A percentile compares a stretch with the other conserved stretches of the same genome.
These are phyloP conservation scores for Pascua guehoae DNA, from an alignment of 1,284 basidiomycete genomes.

Conservation along the genomic window DNA sequence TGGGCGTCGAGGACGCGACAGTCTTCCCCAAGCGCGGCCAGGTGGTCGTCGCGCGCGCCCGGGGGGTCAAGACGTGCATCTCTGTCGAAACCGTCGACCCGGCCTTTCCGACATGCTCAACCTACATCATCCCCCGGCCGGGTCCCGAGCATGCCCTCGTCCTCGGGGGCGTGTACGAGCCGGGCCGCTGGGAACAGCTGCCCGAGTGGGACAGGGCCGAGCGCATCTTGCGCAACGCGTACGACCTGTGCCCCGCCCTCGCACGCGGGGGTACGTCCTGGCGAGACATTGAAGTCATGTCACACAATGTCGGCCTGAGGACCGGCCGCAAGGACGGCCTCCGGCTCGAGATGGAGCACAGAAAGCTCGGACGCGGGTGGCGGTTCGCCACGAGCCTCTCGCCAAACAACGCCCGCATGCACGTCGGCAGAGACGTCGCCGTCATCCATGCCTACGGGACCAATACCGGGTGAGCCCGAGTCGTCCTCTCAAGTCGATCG, in stretches of 20 bases:
- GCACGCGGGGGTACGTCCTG: constrained; percentile 26
- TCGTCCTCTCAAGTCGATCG: too few species aligned
- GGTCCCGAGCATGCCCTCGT: constrained; percentile 39
- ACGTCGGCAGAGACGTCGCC: constrained; percentile 52
- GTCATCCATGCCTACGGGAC: constrained; percentile 68
- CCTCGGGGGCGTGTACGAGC: constrained; percentile 42
- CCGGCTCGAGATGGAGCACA: constrained; percentile 60
- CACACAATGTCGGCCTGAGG: constrained; percentile 63
- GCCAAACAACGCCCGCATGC: constrained; percentile 12
- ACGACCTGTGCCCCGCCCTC: constrained; percentile 37
- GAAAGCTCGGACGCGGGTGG: constrained; percentile 44
- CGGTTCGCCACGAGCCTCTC: not conserved
- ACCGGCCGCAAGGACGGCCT: constrained; percentile 64
- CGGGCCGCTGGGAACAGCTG: constrained; percentile 35
- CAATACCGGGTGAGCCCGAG: constrained; percentile 31
- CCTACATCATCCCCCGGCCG: constrained; percentile 46
- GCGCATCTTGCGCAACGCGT: constrained; percentile 36
- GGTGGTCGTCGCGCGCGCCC: constrained; percentile 54
- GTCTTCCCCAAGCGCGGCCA: constrained; percentile 59
- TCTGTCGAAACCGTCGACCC: constrained; percentile 29
- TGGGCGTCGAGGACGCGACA: constrained; percentile 52
- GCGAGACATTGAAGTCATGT: constrained; percentile 51
- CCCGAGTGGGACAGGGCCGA: constrained; percentile 24
- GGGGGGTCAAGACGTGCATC: constrained; percentile 35
- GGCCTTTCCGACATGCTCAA: constrained; percentile 31